Evolutionary conservation across 306 rosid genomes (phyloP).

Genomic region (Clitoria ternatea): DNA sequence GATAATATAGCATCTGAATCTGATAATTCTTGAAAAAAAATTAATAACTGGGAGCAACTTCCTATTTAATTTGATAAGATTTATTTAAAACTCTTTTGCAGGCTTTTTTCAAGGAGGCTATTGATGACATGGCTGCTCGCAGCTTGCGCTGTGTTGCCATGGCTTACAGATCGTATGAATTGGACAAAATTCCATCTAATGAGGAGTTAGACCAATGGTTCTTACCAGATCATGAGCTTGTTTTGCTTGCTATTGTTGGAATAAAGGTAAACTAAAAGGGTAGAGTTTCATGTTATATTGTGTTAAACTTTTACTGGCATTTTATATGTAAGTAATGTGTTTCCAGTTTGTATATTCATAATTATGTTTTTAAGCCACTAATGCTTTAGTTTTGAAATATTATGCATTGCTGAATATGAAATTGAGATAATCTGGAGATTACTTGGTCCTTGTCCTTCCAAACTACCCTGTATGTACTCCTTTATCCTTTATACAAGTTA

Average conservation of each 20-base stretch:
- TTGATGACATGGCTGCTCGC: constrained; percentile 81
- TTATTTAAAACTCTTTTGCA: constrained; percentile 27
- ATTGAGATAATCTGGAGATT: background rate
- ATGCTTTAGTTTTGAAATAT: constrained; percentile 6
- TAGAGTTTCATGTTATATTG: constrained; percentile 14
- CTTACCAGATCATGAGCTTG: constrained; percentile 78
- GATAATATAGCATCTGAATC: background rate
- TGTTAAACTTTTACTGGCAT: constrained; percentile 1
- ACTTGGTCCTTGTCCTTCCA: background rate
- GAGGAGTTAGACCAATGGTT: constrained; percentile 73
- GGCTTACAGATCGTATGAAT: constrained; percentile 75
- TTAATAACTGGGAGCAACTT: background rate
- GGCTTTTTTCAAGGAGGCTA: constrained; percentile 60
- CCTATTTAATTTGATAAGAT: background rate
- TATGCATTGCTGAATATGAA: background rate
- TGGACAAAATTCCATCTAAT: constrained; percentile 58
- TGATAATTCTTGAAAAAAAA: background rate
- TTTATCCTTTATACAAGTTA: constrained; percentile 24
- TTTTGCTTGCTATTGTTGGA: constrained; percentile 89
- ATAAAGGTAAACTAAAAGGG: constrained; percentile 64
- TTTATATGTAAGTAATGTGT: background rate
- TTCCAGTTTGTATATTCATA: background rate
- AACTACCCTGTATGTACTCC: background rate
- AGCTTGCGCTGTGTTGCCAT: constrained; percentile 95
- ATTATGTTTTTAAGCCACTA: background rate